Evolutionary conservation across 2,329 filamentous ascomycete genomes (phyloP).

Genomic region (Aureobasidium musti): DNA sequence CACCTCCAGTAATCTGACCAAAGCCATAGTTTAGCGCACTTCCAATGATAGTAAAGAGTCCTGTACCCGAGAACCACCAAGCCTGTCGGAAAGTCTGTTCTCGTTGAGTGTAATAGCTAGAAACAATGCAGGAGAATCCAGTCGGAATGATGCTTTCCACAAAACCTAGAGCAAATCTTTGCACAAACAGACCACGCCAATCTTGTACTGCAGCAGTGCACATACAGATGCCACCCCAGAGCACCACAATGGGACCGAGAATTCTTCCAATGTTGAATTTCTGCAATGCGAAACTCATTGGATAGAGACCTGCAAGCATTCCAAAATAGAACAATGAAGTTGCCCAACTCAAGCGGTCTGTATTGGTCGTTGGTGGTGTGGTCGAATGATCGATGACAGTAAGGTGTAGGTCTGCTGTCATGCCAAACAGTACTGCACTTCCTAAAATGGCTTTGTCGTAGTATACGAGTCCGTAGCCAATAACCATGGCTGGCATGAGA

Average conservation of each 20-base stretch:
- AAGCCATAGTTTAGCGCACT: conserved; percentile 37
- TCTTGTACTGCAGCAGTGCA: conserved; percentile 66
- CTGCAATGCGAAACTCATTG: conserved; percentile 70
- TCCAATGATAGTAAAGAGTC: conserved; percentile 37
- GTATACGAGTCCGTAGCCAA: conserved; percentile 67
- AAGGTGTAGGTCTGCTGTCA: conserved; percentile 68
- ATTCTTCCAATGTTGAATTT: conserved; percentile 66
- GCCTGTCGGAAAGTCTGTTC: conserved; percentile 43
- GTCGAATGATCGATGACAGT: conserved; percentile 55
- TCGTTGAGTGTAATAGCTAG: conserved; percentile 45
- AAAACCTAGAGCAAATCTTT: conserved; percentile 59
- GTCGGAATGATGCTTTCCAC: conserved; percentile 60
- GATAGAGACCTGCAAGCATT: conserved; percentile 72
- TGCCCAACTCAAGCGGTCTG: conserved; percentile 71
- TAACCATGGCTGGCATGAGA: conserved; percentile 66
- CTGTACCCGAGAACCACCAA: conserved; percentile 38
- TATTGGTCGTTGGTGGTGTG: conserved; percentile 61
- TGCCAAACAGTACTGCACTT: conserved; percentile 71
- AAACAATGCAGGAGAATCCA: conserved; percentile 58
- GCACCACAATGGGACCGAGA: conserved; percentile 62
- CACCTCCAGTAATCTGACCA: conserved; percentile 42
- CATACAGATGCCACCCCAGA: conserved; percentile 69
- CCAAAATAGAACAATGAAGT: conserved; percentile 80
- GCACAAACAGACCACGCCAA: conserved; percentile 61
- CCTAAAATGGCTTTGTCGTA: conserved; percentile 74